These are phyloP conservation scores for Coelastrella sp. DNA, from an alignment of 139 green algal genomes.

Conservation along the genomic window DNA sequence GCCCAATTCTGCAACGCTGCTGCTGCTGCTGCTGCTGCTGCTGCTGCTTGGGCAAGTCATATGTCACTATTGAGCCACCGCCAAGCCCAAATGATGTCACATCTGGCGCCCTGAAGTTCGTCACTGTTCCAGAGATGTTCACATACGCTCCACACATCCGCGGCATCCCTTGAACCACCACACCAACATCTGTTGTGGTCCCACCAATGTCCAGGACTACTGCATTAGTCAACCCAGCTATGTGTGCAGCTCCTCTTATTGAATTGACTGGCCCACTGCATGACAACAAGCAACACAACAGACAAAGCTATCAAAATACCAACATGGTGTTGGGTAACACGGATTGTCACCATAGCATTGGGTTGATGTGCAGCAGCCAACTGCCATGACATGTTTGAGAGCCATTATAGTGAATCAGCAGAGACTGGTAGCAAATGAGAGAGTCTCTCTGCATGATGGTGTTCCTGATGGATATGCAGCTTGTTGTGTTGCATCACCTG, in stretches of 20 bases:
- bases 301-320: not conserved
- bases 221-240: conserved; percentile 47
- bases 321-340: too few relatives aligned
- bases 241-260: conserved; percentile 52
- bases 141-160: conserved; percentile 21
- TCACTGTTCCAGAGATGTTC: conserved; percentile 37
- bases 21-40: conserved; percentile 3
- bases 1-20: conserved; percentile 48
- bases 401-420: too few relatives aligned
- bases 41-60: not conserved
- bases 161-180: conserved; percentile 50
- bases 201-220: conserved; percentile 63
- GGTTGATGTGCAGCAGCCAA: too few relatives aligned
- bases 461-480: not conserved
- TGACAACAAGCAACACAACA: too few relatives aligned
- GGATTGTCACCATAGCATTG: too few relatives aligned
- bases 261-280: conserved; percentile 58
- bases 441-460: too few relatives aligned
- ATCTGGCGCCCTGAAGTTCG: conserved; percentile 57
- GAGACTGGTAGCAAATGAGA: too few relatives aligned
- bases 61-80: conserved; percentile 48
- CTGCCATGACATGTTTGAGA: too few relatives aligned
- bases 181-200: conserved; percentile 60
- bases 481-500: not conserved
- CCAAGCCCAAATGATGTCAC: conserved; percentile 53